A percentile compares a stretch with the other conserved stretches of the same genome.
Evolutionary conservation across 768 basidiomycete species (phyloP).

Genomic region (Mycena filopes): DNA sequence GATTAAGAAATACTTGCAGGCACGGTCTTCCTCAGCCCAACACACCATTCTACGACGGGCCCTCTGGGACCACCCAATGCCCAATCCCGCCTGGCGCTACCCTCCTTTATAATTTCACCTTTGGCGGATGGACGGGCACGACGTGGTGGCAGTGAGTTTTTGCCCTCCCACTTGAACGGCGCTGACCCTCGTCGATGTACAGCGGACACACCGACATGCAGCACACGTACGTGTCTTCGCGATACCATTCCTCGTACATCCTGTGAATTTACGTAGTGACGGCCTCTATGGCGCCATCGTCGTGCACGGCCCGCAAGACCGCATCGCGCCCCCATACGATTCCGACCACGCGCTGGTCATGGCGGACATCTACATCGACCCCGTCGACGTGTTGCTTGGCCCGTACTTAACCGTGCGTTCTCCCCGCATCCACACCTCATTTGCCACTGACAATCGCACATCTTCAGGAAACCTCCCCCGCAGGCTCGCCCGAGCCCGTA

Average conservation of each 20-base stretch:
- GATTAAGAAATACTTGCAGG: too few species aligned
- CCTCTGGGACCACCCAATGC: constrained; percentile 58
- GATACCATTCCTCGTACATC: neutral
- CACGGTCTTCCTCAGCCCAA: constrained; percentile 45
- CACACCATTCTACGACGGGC: constrained; percentile 61
- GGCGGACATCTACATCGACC: constrained; percentile 40
- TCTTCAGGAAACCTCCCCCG: constrained; percentile 12
- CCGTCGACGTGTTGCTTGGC: neutral
- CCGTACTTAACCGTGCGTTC: constrained; percentile 26
- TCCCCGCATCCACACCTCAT: neutral
- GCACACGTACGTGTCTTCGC: constrained; percentile 34
- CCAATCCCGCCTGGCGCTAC: constrained; percentile 61
- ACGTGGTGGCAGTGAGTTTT: constrained; percentile 59
- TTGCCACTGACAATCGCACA: neutral
- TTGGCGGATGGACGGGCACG: constrained; percentile 56
- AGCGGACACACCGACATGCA: constrained; percentile 25
- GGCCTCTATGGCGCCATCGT: constrained; percentile 60
- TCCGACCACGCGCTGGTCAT: constrained; percentile 49
- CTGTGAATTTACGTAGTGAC: constrained; percentile 53
- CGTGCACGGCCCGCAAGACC: constrained; percentile 52
- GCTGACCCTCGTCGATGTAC: too few species aligned
- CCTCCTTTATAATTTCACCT: constrained; percentile 50
- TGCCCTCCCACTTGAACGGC: neutral
- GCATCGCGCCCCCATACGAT: constrained; percentile 29
- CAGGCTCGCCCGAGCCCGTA: constrained; percentile 46